Base-by-base conservation (phyloP, 176 grass and related monocot species). In the Lolium rigidum region DNA sequence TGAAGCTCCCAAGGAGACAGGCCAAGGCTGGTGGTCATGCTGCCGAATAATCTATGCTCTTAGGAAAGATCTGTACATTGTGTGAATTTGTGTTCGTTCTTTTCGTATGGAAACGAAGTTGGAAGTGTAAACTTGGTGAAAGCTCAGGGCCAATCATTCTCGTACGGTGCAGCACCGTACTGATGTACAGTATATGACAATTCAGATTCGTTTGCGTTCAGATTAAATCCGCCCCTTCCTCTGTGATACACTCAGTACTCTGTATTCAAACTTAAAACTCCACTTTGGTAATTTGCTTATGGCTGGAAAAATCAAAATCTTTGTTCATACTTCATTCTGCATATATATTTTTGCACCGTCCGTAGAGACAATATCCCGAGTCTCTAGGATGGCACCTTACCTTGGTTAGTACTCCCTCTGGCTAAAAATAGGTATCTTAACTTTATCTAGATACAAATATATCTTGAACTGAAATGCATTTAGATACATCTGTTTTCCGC, bases 11-110 rank as follows among this genome's bases (percentile, higher is more conserved):
- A 25, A 38, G 74, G 39, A 79, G 84, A 47, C 74, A 37, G 20
- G 31, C 22, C 18, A 76, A 48, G 24, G 60, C 55, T 80, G 57
- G 71, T 63, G 46, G 74, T 57, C 62, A 50, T 63, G 82, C 26
- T 46, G 24, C 82, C 43, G 20, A 83, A 63, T 76, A 22, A 84
- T 50, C 28, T 50, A 52, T 47, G 70, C 54, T 52, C 69, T 73
- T 54, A n/a, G 71, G 21, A 43, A 84, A 52, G 12, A 87, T 57
- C 6, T 90, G 84, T 75, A 76, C 55, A 63, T 84, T 73, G 7
- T 83, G 84, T 86, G 46, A 20, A 24, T 83, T 13, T 26, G 60
- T 85, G 80, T 64, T 90, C 1, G 39, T 83, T 83, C 47, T 56
- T 83, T 79, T 37, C 56, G 2, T 83, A 38, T 38, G 64, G 80